Evolutionary conservation across 352 stramenopile species (phyloP).

Genomic region (Phytophthora colocasiae): DNA sequence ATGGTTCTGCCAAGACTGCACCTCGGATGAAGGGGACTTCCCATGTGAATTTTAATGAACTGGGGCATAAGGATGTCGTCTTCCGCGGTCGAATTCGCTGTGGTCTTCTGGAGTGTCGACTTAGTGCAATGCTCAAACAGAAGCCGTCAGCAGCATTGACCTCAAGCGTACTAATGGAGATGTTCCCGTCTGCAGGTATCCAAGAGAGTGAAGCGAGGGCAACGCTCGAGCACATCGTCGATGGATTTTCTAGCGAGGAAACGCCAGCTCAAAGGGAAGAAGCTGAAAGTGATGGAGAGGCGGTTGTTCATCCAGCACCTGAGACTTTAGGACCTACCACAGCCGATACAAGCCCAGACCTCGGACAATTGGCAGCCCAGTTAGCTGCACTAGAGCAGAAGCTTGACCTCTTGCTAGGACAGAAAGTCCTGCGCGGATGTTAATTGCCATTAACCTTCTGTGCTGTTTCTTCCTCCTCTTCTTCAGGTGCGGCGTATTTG

Average conservation of each 20-base stretch:
- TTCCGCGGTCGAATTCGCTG: slow-evolving; percentile 33
- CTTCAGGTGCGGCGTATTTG: slow-evolving; percentile 44
- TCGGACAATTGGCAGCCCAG: slow-evolving; percentile 23
- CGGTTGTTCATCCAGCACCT: slow-evolving; percentile 5
- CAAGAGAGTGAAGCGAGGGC: slow-evolving; percentile 32
- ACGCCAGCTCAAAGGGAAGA: background rate
- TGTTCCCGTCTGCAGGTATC: slow-evolving; percentile 29
- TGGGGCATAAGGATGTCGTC: slow-evolving; percentile 24
- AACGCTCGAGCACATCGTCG: slow-evolving; percentile 35
- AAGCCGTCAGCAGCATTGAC: slow-evolving; percentile 12
- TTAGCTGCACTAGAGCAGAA: slow-evolving; percentile 27
- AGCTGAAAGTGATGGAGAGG: slow-evolving; percentile 3
- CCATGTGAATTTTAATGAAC: background rate
- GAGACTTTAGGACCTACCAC: background rate
- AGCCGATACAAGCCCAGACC: slow-evolving; percentile 3
- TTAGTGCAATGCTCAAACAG: slow-evolving; percentile 20
- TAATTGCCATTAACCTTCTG: background rate
- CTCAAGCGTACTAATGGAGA: slow-evolving; percentile 16
- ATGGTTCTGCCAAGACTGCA: slow-evolving; percentile 14
- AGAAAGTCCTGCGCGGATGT: background rate
- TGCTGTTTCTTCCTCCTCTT: background rate
- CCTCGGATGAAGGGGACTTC: background rate
- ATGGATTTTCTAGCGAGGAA: slow-evolving; percentile 7
- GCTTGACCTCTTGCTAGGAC: slow-evolving; percentile 33
- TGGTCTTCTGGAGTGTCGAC: slow-evolving; percentile 15